phyloP scores from a whole-genome alignment of 768 basidiomycete species.

The Mycena vitilis region DNA sequence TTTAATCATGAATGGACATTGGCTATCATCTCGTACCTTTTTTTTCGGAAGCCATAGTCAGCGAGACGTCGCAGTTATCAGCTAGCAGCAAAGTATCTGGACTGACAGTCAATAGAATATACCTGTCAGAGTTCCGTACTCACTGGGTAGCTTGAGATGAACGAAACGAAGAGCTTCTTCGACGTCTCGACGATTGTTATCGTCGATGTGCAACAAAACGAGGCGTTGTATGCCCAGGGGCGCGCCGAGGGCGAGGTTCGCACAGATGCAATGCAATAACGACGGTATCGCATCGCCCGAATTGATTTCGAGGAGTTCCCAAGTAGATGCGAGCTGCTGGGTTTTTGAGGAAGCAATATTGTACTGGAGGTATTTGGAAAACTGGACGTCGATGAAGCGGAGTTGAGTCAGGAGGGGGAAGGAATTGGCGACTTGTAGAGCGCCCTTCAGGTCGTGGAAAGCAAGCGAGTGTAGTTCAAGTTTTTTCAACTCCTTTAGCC shows the following conservation, averaged over 20 bases:
- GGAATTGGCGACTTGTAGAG: conserved; percentile 3
- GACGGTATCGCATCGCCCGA: conserved; percentile 23
- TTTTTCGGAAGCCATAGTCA: neutral
- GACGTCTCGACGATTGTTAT: conserved; percentile 2
- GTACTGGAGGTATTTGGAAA: conserved; percentile 27
- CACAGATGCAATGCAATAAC: conserved; percentile 18
- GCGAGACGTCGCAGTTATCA: neutral
- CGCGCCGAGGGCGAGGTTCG: conserved; percentile 2
- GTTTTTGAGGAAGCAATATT: conserved; percentile 25
- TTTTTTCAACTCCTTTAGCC: conserved; percentile 2
- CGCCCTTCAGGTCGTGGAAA: conserved; percentile 26
- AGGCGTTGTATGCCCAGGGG: conserved; percentile 5
- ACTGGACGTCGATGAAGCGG: conserved; percentile 15
- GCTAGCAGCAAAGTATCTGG: neutral
- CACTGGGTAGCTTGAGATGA: neutral
- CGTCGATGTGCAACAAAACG: conserved; percentile 13
- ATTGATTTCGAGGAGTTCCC: conserved; percentile 24
- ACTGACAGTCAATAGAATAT: neutral
- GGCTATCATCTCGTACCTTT: neutral
- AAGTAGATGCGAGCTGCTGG: conserved; percentile 1
- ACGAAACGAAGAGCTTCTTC: conserved; percentile 15
- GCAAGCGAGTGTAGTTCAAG: conserved; percentile 13
- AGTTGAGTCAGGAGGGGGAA: conserved; percentile 16
- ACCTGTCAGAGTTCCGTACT: neutral
- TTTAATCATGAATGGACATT: neutral